These are phyloP conservation scores for Lecanoromycetidae sp. DNA, from an alignment of 2,329 filamentous ascomycete genomes.

Conservation along the genomic window DNA sequence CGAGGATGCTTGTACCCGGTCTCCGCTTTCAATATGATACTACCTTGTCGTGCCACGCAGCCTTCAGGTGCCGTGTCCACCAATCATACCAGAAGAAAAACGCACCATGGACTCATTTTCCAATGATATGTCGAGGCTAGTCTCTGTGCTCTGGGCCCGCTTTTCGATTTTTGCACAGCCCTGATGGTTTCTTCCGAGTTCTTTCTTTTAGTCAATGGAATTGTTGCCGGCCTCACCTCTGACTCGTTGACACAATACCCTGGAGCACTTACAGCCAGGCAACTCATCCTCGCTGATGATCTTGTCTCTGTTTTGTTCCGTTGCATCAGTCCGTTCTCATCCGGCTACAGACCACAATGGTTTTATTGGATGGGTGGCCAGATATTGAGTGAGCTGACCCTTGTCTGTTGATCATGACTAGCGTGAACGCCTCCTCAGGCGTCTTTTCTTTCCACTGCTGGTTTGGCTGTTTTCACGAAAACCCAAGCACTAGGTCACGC, in stretches of 20 bases:
- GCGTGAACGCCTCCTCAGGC: neutral
- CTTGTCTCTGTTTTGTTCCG: conserved; percentile 7
- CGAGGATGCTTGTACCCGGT: conserved; percentile 2
- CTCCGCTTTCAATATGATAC: neutral
- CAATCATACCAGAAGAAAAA: neutral
- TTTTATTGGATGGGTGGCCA: conserved; percentile 6
- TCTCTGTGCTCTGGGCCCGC: neutral
- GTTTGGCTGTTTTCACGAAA: neutral
- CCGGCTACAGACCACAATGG: conserved; percentile 1
- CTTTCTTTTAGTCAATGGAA: neutral
- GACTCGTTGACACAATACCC: conserved; percentile 7
- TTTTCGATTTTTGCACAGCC: conserved; percentile 11
- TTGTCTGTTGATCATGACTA: conserved; percentile 5
- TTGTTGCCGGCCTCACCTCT: conserved; percentile 1
- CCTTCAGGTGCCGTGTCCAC: neutral
- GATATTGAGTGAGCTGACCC: neutral
- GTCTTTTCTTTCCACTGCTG: neutral
- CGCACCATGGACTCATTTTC: neutral
- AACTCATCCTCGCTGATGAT: conserved; percentile 10
- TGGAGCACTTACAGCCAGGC: neutral
- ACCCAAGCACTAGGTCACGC: neutral
- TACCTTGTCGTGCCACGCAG: neutral
- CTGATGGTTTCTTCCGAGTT: conserved; percentile 7
- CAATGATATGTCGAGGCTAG: neutral
- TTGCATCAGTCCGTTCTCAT: conserved; percentile 6